A percentile compares a stretch with the other conserved stretches of the same genome.
Conservation (phyloP, 768 basidiomycete species). For the Boletus pseudo-olivaceus region DNA sequence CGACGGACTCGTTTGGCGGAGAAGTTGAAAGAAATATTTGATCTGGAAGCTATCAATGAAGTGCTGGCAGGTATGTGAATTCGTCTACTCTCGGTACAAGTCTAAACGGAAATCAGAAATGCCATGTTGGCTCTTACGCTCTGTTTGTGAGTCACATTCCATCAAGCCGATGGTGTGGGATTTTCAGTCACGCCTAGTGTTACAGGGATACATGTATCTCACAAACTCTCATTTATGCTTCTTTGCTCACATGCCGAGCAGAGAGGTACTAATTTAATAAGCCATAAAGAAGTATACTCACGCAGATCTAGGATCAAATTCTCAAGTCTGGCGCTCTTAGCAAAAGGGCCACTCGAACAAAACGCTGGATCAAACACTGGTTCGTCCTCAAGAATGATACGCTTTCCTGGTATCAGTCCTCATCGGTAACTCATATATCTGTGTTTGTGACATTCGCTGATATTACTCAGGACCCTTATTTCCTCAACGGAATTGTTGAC, state of each 20-base stretch:
- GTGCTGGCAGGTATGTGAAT: constrained; percentile 69
- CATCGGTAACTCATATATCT: constrained; percentile 55
- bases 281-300: constrained; percentile 5
- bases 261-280: constrained; percentile 57
- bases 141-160: constrained; percentile 63
- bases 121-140: constrained; percentile 91
- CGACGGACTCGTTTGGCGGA: constrained; percentile 74
- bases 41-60: constrained; percentile 74
- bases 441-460: constrained; percentile 6
- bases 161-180: background rate
- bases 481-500: constrained; percentile 94
- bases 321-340: constrained; percentile 88
- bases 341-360: constrained; percentile 86
- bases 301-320: constrained; percentile 67
- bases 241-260: constrained; percentile 89
- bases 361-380: constrained; percentile 94
- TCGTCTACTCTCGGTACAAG: background rate
- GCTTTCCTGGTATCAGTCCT: constrained; percentile 94
- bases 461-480: constrained; percentile 82
- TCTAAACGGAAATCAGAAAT: constrained; percentile 54
- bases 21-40: constrained; percentile 88
- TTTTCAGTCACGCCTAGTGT: constrained; percentile 45
- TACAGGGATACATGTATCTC: constrained; percentile 97
- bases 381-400: constrained; percentile 95
- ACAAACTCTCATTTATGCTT: constrained; percentile 94